phyloP scores from a whole-genome alignment of 345 rosid genomes.

The Atalantia buxifolia region DNA sequence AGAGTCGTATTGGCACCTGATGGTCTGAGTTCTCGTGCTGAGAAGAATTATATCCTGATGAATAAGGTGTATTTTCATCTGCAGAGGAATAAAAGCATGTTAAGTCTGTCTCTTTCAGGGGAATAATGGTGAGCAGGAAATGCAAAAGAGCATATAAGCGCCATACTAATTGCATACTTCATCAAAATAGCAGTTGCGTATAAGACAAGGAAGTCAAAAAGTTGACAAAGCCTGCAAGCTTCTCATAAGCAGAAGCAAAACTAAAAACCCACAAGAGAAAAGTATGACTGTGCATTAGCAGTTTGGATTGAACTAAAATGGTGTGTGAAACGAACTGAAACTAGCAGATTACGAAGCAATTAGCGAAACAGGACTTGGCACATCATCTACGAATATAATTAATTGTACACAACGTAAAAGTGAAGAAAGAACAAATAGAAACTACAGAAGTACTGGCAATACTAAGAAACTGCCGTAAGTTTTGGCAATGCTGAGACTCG shows the following conservation, averaged over 20 bases:
- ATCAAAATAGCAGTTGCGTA: not conserved
- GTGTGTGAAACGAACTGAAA: not conserved
- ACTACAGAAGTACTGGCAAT: not conserved
- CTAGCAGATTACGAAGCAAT: not conserved
- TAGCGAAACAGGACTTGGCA: not conserved
- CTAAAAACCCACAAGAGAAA: not conserved
- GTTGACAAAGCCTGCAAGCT: not conserved
- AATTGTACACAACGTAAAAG: no score
- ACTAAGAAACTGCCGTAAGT: not conserved
- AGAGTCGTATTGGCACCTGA: slow-evolving; percentile 9
- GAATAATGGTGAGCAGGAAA: not conserved
- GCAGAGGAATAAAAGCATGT: slow-evolving; percentile 3
- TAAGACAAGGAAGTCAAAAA: not conserved
- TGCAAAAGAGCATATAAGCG: not conserved
- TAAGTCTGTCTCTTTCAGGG: not conserved
- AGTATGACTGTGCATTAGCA: not conserved
- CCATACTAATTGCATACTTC: not conserved
- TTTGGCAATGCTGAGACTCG: not conserved
- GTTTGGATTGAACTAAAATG: not conserved
- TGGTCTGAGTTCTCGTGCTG: slow-evolving; percentile 10
- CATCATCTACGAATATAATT: not conserved
- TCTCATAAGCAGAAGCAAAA: not conserved
- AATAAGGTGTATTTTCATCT: slow-evolving; percentile 10
- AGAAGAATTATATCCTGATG: slow-evolving; percentile 9
- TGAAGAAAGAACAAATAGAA: not conserved